Base-by-base conservation (phyloP, 1,284 basidiomycete genomes). In the Peniophora sp. region DNA sequence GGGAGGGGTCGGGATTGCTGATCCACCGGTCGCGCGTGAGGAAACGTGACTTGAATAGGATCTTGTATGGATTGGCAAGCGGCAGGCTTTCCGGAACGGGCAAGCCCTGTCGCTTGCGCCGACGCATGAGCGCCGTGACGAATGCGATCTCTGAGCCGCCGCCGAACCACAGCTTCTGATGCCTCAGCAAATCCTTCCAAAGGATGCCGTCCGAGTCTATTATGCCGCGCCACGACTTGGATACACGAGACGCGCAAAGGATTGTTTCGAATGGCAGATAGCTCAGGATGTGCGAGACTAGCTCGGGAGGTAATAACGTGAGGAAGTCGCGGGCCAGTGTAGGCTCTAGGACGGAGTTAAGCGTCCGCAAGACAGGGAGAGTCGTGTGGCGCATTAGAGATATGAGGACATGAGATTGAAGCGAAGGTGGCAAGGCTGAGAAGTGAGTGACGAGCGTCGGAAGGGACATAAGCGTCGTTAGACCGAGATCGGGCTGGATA, bases 271-370 rank as follows among this genome's bases (percentile, higher is more conserved):
- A 88, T 2, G 88, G 81, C 20, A 94, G 79, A 62, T 77, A 89
- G 57, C 82, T 83, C 52, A 94, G 76, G 53, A 94, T 75, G 53
- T 87, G 82, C 0, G 88, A 87, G 47, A 89, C 85, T 45, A 94
- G 80, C 59, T 94, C 91, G 18, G 88, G 83, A 8, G 92, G 92
- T 5, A 94, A 76, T 42, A 92, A 78, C 2, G 85, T 88, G 56
- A 94, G 74, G 64, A 93, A 94, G 66, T 94, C 92, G 58, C 91
- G 84, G 18, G 89, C 88, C 23, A 94, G 73, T 6, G 88, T 90
- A 24, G 90, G 89, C 0, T 85, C 85, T 57, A 94, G 73, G 54
- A 94, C 83, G 43, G 85, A 85, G 63, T 93, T 87, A 14, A 93
- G 68, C 3, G 84, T 87, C 50, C 91, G 84, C 24, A 94, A 71